Percentiles rank a stretch among this genome's conserved stretches.
These are phyloP conservation scores for Pelargonium fulgidum DNA, from an alignment of 441 rosid species.

Conservation along the genomic window DNA sequence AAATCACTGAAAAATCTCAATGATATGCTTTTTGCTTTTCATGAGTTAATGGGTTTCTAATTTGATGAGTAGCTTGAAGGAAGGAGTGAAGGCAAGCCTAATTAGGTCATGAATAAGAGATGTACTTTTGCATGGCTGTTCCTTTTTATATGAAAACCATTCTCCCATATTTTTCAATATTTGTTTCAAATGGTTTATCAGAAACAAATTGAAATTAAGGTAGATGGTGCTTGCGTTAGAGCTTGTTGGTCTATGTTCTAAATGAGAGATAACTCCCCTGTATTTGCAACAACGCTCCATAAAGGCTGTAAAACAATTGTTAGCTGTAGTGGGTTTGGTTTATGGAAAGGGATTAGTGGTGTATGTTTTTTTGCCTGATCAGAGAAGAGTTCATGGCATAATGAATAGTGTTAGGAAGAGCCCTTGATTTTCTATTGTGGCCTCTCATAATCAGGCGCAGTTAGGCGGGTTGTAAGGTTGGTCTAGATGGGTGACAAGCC, in stretches of 20 bases:
- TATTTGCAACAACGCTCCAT: not conserved
- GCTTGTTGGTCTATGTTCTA: not conserved
- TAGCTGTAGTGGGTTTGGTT: not conserved
- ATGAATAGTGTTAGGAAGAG: too few relatives aligned
- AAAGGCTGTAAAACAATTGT: not conserved
- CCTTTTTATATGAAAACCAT: not conserved
- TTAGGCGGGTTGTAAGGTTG: too few relatives aligned
- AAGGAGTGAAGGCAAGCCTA: not conserved
- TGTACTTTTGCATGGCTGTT: not conserved
- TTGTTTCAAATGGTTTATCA: not conserved
- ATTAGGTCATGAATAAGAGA: not conserved
- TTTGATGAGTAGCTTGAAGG: not conserved
- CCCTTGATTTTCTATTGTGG: too few relatives aligned
- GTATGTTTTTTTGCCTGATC: too few relatives aligned
- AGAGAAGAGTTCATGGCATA: too few relatives aligned
- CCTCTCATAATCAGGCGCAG: too few relatives aligned
- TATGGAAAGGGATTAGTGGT: not conserved
- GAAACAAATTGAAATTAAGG: not conserved
- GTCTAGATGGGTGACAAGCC: too few relatives aligned
- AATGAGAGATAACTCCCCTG: not conserved
- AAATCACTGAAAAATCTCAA: not conserved
- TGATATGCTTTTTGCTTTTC: not conserved
- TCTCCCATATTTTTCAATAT: not conserved
- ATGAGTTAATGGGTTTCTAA: not conserved
- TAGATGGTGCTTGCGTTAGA: not conserved